Evolutionary conservation across 495 filamentous ascomycete genomes (phyloP), one percentile per base, ranked within the genome.

Genomic region (Penicillium egyptiacum): DNA sequence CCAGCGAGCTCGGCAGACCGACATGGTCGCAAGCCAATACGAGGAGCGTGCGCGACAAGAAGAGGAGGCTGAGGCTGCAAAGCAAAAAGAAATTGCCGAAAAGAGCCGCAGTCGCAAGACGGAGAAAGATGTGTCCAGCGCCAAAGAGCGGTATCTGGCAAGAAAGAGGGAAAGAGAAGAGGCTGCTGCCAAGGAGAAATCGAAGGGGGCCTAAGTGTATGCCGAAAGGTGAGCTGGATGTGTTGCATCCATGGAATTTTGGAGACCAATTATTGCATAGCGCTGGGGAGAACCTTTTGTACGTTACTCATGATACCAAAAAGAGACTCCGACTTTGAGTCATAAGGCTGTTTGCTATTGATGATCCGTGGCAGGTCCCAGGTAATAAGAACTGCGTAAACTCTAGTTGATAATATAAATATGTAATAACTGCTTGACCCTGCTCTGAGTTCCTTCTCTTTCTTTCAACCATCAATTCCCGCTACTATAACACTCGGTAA

Each of bases 71-170:
- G 90, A 88, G 55, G 83, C 83, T 47, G 88, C 88, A 55, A 71
- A 72, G 64, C 73, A 81, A 66, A 87, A 86, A 74, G 67, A 85
- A 53, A 65, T 87, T 23, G 90, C 91, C 64, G 79, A 90, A 52
- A 83, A 84, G 48, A 81, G 79, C 42, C 96, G 95, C 82, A 87
- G 80, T 56, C 70, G 71, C 43, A 88, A 88, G 71, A 90, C 92
- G 6, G 83, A 87, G 55, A 76, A 78, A 20, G 94, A 98, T 62
- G 88, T 98, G 28, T 87, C 80, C 68, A 89, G 89, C 67, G 92
- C 92, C 7, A 88, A 84, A 70, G 92, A 96, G 78, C 79, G 92
- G 57, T 97, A 92, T 70, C 71, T 97, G 60, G 88, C 89, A 53
- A 78, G 92, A 69, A 96, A 96, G 77, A 81, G 76, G 59, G 89